A percentile compares a stretch with the other conserved stretches of the same genome.
Conservation (phyloP, 148 eudicot species). For the Arctostaphylos glauca region DNA sequence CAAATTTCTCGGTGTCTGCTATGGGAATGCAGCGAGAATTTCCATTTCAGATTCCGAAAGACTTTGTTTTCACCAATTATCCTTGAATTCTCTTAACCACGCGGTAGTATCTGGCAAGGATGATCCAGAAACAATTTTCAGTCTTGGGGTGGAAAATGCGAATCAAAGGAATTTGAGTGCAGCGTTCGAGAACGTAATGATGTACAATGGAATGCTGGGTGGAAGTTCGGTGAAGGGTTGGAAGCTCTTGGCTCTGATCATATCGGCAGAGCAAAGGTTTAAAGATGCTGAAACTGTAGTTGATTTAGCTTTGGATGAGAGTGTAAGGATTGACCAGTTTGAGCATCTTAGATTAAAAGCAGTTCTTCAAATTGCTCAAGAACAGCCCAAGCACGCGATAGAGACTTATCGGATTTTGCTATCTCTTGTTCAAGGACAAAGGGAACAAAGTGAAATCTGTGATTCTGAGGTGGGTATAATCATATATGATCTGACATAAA, state of each 20-base stretch:
- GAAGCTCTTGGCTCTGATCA: conserved; percentile 65
- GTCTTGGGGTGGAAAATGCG: conserved; percentile 69
- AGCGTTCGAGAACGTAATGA: conserved; percentile 61
- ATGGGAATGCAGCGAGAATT: conserved; percentile 68
- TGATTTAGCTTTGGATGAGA: conserved; percentile 81
- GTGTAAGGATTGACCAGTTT: conserved; percentile 49
- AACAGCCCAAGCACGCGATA: conserved; percentile 79
- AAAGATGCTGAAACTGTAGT: conserved; percentile 81
- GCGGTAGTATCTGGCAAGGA: conserved; percentile 36
- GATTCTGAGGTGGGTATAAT: conserved; percentile 38
- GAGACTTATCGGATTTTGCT: conserved; percentile 70
- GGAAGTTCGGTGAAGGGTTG: conserved; percentile 64
- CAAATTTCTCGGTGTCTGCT: conserved; percentile 73
- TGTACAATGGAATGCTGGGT: conserved; percentile 52
- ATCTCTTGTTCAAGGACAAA: conserved; percentile 58
- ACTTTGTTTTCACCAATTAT: conserved; percentile 42
- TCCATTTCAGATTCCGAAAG: conserved; percentile 57
- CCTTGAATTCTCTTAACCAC: conserved; percentile 42
- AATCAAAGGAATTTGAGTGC: conserved; percentile 62
- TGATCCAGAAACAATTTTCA: conserved; percentile 60
- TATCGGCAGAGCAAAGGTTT: conserved; percentile 70
- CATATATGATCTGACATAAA: background rate
- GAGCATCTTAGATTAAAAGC: conserved; percentile 73
- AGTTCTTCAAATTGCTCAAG: conserved; percentile 60
- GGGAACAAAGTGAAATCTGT: conserved; percentile 25